A percentile compares a stretch with the other conserved stretches of the same genome.
Conservation (phyloP, 495 filamentous ascomycete genomes). For the Lophiostoma macrostomum region DNA sequence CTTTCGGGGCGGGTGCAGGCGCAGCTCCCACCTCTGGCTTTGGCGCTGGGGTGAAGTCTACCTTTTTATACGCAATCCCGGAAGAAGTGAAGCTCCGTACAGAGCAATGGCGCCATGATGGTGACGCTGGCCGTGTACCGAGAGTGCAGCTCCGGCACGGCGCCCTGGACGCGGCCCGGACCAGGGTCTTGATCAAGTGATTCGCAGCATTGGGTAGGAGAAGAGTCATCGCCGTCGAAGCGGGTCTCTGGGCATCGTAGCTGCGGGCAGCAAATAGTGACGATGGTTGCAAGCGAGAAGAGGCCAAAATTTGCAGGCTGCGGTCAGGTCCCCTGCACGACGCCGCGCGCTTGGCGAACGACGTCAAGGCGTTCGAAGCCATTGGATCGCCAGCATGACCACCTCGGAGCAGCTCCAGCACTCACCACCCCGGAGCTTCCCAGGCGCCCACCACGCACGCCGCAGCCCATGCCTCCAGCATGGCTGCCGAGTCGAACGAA, state of each 20-base stretch:
- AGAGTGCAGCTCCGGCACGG: constrained; percentile 1
- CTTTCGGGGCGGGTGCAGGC: not conserved
- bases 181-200: constrained; percentile 19
- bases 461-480: constrained; percentile 40
- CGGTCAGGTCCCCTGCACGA: not conserved
- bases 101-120: not conserved
- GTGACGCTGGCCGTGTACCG: not conserved
- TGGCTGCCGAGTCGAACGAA: constrained; percentile 37
- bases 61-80: constrained; percentile 1
- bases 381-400: constrained; percentile 4
- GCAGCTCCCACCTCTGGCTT: constrained; percentile 7
- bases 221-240: constrained; percentile 23
- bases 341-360: constrained; percentile 24
- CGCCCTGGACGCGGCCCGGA: constrained; percentile 2
- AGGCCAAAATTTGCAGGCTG: not conserved
- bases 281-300: not conserved
- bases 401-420: constrained; percentile 17
- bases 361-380: constrained; percentile 30
- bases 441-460: constrained; percentile 22
- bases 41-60: constrained; percentile 12
- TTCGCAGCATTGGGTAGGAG: constrained; percentile 25
- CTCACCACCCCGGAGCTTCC: constrained; percentile 14
- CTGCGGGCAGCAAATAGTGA: not conserved
- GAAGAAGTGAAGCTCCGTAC: constrained; percentile 11
- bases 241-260: constrained; percentile 13